Percentiles rank a stretch among this genome's conserved stretches.
Conservation (phyloP, 2,329 filamentous ascomycete species). For the Cladobotryum protrusum region DNA sequence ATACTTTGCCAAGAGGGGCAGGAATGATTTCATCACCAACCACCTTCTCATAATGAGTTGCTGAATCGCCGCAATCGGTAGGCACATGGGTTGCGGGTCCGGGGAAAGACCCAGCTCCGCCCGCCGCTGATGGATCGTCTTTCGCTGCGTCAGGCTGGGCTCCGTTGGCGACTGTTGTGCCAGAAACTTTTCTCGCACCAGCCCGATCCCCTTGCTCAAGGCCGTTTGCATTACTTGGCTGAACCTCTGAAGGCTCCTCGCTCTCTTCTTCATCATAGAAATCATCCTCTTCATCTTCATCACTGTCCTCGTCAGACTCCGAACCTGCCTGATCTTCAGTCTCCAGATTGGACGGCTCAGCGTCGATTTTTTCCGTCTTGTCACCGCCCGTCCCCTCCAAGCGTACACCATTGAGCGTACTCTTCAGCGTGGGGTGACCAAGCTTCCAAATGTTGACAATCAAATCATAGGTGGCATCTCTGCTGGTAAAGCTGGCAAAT, state of each 20-base stretch:
- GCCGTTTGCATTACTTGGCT: slow-evolving; percentile 32
- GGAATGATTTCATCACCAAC: slow-evolving; percentile 81
- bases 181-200: slow-evolving; percentile 67
- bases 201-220: slow-evolving; percentile 55
- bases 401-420: slow-evolving; percentile 81
- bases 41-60: slow-evolving; percentile 75
- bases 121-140: slow-evolving; percentile 38
- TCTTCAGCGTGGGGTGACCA: slow-evolving; percentile 85
- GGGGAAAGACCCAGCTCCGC: slow-evolving; percentile 62
- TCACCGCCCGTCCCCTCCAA: slow-evolving; percentile 79
- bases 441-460: slow-evolving; percentile 99
- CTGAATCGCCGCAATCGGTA: slow-evolving; percentile 77
- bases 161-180: slow-evolving; percentile 38
- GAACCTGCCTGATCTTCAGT: slow-evolving; percentile 46
- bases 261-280: slow-evolving; percentile 76
- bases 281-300: slow-evolving; percentile 61
- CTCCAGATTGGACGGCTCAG: slow-evolving; percentile 30
- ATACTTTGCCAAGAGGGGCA: slow-evolving; percentile 87
- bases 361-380: slow-evolving; percentile 79
- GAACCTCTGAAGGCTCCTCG: slow-evolving; percentile 62
- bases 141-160: slow-evolving; percentile 42
- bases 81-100: slow-evolving; percentile 75
- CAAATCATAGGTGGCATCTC: slow-evolving; percentile 93
- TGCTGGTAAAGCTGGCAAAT: slow-evolving; percentile 89
- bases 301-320: slow-evolving; percentile 56